Evolutionary conservation across 2,329 filamentous ascomycete species (phyloP), one percentile per base, ranked within the genome.

Genomic region (Parastagonospora nodorum): DNA sequence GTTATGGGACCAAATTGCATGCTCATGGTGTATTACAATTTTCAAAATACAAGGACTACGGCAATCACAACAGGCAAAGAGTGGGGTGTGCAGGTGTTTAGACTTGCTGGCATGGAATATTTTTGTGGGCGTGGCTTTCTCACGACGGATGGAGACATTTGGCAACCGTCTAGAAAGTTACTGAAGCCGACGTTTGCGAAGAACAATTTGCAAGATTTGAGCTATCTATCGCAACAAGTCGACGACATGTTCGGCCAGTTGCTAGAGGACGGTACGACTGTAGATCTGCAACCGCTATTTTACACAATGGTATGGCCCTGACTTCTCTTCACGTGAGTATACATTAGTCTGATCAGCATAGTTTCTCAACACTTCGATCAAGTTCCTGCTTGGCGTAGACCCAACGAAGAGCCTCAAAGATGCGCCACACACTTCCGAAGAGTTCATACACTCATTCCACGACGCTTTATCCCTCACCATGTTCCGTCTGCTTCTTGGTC

Each of bases 171-270:
- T 2, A 50, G 75, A 12, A 70, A 73, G 12, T 69, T 78, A 61
- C 70, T 86, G 7, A 71, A 79, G 24, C 79, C 80, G 1, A 76
- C 77, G 43, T 82, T 82, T 55, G 72, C 67, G 1, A 72, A 77
- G n/a, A 68, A 70, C 8, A 79, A 81, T 51, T 70, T 82, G 7
- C 73, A 71, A n/a, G 75, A 83, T 56, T 64, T 82, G 3, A 65
- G 69, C 2, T 82, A 80, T 2, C 84, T 87, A 46, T 82, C 86
- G 55, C 69, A 61, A 2, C 82, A 87, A 69, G 74, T 86, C 5
- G 65, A 75, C n/a, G 74, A 78, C 15, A 68, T 89, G 32, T 74
- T 88, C 12, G 69, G 75, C 2, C 76, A 78, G 19, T 76, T 89
- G 4, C 82, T 83, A 76, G 82, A 48, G 80, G 84, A 9, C 69